Conservation (phyloP, 805 yeast genomes). For the Peterozyma xylosa region DNA sequence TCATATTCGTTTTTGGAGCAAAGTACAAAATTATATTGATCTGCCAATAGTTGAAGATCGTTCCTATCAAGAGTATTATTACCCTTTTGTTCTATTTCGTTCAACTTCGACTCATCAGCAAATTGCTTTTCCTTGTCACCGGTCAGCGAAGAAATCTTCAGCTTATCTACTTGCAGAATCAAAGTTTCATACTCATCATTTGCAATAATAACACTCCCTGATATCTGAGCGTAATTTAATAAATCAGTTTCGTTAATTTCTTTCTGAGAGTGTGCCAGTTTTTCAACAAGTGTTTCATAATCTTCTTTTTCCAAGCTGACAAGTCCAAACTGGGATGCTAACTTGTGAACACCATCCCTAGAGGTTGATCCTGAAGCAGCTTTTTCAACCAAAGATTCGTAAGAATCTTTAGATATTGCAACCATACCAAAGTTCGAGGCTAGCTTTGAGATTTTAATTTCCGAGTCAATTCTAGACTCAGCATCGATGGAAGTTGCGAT, state of each 20-base stretch:
- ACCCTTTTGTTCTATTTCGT: not conserved
- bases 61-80: not conserved
- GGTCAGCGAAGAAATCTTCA: not conserved
- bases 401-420: slow-evolving; percentile 24
- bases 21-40: slow-evolving; percentile 22
- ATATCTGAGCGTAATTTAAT: too few relatives aligned
- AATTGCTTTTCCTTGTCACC: not conserved
- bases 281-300: too few relatives aligned
- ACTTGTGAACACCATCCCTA: too few relatives aligned
- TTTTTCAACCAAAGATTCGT: slow-evolving; percentile 16
- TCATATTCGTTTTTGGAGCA: slow-evolving; percentile 25
- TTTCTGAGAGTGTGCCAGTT: too few relatives aligned
- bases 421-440: slow-evolving; percentile 26
- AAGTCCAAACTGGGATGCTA: too few relatives aligned
- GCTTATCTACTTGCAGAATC: too few relatives aligned
- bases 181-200: slow-evolving; percentile 9
- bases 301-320: too few relatives aligned
- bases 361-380: slow-evolving; percentile 8
- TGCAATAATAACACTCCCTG: slow-evolving; percentile 2
- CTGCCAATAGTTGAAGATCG: slow-evolving; percentile 15
- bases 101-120: too few relatives aligned
- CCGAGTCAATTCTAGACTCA: slow-evolving; percentile 5
- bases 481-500: not conserved
- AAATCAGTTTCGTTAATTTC: too few relatives aligned
- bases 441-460: slow-evolving; percentile 7